Conservation (phyloP, 2,329 filamentous ascomycete species). For the Xylariaceae sp. region DNA sequence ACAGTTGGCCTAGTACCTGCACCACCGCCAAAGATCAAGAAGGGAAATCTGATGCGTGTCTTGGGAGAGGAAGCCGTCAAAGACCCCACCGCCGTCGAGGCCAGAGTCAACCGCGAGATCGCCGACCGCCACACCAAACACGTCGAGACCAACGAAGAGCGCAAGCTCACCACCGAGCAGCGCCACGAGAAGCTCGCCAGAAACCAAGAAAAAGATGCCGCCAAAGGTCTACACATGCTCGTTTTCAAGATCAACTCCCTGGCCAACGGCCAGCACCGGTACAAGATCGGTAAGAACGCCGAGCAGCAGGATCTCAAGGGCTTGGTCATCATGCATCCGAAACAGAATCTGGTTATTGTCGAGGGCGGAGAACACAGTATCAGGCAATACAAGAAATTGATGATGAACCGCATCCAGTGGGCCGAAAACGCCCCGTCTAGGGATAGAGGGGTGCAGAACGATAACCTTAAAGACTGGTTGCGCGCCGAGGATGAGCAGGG, state of each 20-base stretch:
- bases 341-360: conserved; percentile 83
- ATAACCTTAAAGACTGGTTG: conserved; percentile 66
- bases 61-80: conserved; percentile 87
- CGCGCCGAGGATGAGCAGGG: conserved; percentile 74
- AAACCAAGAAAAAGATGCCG: conserved; percentile 84
- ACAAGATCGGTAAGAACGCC: conserved; percentile 88
- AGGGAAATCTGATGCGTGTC: conserved; percentile 95
- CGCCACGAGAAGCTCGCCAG: conserved; percentile 74
- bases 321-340: conserved; percentile 86
- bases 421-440: conserved; percentile 76
- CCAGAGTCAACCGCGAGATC: conserved; percentile 88
- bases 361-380: conserved; percentile 85
- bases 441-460: conserved; percentile 56
- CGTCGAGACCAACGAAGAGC: conserved; percentile 71
- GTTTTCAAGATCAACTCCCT: conserved; percentile 88
- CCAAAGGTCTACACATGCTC: conserved; percentile 77
- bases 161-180: conserved; percentile 86
- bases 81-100: conserved; percentile 95
- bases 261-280: conserved; percentile 89
- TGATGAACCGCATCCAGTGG: conserved; percentile 94
- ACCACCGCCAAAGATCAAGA: conserved; percentile 93
- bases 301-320: conserved; percentile 85
- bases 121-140: conserved; percentile 79
- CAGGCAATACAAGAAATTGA: conserved; percentile 82
- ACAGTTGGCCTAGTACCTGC: conserved; percentile 77